These are phyloP conservation scores for Gossypium australe DNA, from an alignment of 345 rosid genomes.

Conservation along the genomic window DNA sequence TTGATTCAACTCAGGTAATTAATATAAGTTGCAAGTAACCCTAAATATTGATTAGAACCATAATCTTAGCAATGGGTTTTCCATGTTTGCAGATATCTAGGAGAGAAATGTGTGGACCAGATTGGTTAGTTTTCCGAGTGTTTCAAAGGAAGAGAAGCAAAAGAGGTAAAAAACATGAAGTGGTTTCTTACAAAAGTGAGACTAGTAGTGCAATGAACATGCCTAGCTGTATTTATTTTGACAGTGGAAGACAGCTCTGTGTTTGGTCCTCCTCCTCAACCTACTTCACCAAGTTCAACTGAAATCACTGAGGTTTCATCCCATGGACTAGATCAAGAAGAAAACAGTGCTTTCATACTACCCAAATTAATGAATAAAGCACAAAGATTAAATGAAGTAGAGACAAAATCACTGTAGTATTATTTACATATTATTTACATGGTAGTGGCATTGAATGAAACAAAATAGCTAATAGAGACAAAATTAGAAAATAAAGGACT, in stretches of 20 bases:
- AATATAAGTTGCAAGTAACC: too few relatives aligned
- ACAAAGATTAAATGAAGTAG: too few relatives aligned
- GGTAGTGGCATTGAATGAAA: too few relatives aligned
- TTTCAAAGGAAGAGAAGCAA: conserved; percentile 49
- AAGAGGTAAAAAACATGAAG: conserved; percentile 15
- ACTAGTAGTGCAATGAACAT: not conserved
- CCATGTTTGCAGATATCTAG: conserved; percentile 26
- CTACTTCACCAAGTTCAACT: conserved; percentile 57
- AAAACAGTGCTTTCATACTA: conserved; percentile 16
- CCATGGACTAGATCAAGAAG: conserved; percentile 29
- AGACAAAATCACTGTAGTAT: too few relatives aligned
- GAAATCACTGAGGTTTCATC: conserved; percentile 27
- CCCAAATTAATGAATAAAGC: too few relatives aligned
- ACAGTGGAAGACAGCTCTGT: conserved; percentile 32
- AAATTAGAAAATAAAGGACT: too few relatives aligned
- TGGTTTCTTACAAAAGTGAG: conserved; percentile 1
- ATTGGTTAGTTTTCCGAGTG: conserved; percentile 60
- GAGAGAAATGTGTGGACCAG: conserved; percentile 23
- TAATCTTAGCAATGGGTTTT: not conserved
- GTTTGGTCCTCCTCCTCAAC: conserved; percentile 40
- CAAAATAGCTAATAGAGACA: too few relatives aligned
- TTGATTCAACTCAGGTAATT: too few relatives aligned
- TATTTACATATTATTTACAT: too few relatives aligned
- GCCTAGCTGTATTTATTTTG: conserved; percentile 24
- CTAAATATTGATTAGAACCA: not conserved